phyloP scores from a whole-genome alignment of 2,329 filamentous ascomycete species.

The Colletotrichum limetticola region DNA sequence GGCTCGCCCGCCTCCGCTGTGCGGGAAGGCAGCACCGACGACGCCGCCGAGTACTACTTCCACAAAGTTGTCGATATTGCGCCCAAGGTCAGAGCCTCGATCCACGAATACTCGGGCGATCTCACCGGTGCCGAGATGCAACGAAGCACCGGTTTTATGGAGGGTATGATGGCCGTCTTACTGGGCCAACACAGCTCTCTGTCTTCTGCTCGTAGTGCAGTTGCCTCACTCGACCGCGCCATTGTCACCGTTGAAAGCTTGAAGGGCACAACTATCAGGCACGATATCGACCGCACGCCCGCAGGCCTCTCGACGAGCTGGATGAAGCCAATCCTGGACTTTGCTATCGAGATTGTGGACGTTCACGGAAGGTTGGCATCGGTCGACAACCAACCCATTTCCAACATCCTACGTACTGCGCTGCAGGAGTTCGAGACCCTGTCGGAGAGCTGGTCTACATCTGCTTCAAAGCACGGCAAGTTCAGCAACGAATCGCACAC shows the following conservation, averaged over 20 bases:
- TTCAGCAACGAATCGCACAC: slow-evolving; percentile 61
- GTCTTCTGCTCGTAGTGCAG: slow-evolving; percentile 48
- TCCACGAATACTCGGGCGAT: slow-evolving; percentile 84
- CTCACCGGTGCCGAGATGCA: slow-evolving; percentile 82
- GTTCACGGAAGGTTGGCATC: slow-evolving; percentile 75
- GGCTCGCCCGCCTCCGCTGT: slow-evolving; percentile 41
- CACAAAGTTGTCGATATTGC: slow-evolving; percentile 82
- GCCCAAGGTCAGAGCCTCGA: slow-evolving; percentile 72
- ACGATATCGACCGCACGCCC: slow-evolving; percentile 38
- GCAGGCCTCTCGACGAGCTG: slow-evolving; percentile 57
- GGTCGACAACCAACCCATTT: slow-evolving; percentile 56
- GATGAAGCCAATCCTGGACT: slow-evolving; percentile 75
- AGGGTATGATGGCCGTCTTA: slow-evolving; percentile 79
- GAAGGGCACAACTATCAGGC: slow-evolving; percentile 34
- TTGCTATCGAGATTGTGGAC: slow-evolving; percentile 70
- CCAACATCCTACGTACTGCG: slow-evolving; percentile 61
- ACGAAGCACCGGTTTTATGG: slow-evolving; percentile 85
- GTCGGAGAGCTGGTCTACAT: slow-evolving; percentile 50
- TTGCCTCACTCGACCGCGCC: slow-evolving; percentile 41
- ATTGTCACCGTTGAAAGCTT: slow-evolving; percentile 34
- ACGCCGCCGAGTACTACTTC: slow-evolving; percentile 76
- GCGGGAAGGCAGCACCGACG: slow-evolving; percentile 38
- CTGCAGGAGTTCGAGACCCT: slow-evolving; percentile 58
- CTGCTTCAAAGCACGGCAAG: slow-evolving; percentile 61
- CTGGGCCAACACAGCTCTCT: slow-evolving; percentile 69